Evolutionary conservation across 495 filamentous ascomycete genomes (phyloP).

Genomic region (Xylaria sp.): DNA sequence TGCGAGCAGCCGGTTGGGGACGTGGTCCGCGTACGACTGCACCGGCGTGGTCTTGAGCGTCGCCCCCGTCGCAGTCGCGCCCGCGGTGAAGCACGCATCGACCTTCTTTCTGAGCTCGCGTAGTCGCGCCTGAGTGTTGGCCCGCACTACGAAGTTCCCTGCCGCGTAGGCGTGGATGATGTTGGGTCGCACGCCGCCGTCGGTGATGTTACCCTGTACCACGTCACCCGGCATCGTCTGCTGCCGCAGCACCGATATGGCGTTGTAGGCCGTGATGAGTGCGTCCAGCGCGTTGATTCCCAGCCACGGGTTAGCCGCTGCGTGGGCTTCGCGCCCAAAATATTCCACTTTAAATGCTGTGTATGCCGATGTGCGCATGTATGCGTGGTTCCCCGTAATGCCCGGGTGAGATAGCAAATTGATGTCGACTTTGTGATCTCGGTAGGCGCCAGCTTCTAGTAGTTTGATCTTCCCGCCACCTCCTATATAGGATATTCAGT

Average conservation of each 20-base stretch:
- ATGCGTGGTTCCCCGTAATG: conserved; percentile 48
- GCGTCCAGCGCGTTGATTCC: conserved; percentile 71
- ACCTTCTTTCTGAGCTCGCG: conserved; percentile 59
- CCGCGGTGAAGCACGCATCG: conserved; percentile 64
- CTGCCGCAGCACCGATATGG: conserved; percentile 66
- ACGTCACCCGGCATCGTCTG: conserved; percentile 68
- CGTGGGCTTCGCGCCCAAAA: conserved; percentile 59
- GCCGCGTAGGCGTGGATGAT: conserved; percentile 66
- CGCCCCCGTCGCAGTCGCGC: conserved; percentile 66
- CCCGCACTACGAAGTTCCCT: conserved; percentile 59
- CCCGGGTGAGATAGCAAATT: conserved; percentile 68
- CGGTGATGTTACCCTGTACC: conserved; percentile 64
- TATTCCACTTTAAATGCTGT: conserved; percentile 56
- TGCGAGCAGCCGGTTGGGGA: conserved; percentile 65
- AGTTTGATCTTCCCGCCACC: conserved; percentile 74
- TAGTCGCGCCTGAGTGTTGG: conserved; percentile 54
- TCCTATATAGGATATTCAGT: conserved; percentile 37
- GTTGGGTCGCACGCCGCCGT: conserved; percentile 66
- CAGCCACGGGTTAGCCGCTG: conserved; percentile 69
- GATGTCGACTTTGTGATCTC: conserved; percentile 63
- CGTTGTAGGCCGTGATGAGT: conserved; percentile 66
- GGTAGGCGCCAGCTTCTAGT: conserved; percentile 67
- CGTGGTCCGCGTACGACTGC: conserved; percentile 65
- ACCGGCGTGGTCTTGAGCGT: conserved; percentile 53
- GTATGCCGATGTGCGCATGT: conserved; percentile 60